These are phyloP conservation scores for Pichia inconspicua DNA, from an alignment of 1,139 yeast genomes.

Conservation along the genomic window DNA sequence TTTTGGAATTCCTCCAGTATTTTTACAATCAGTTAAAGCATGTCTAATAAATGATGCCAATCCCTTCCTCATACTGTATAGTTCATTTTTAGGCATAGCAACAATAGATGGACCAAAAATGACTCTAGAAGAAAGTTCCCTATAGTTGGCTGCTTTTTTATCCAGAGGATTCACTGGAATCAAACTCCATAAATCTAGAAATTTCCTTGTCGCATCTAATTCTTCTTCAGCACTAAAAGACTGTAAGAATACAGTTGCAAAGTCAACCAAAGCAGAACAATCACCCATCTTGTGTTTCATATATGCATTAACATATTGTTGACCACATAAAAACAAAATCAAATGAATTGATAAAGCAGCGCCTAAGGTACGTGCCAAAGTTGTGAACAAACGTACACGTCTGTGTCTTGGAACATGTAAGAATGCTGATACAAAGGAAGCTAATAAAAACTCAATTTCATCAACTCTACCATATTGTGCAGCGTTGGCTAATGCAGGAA, in stretches of 20 bases:
- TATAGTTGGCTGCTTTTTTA: constrained; percentile 32
- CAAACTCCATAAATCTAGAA: constrained; percentile 45
- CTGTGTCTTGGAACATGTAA: constrained; percentile 95
- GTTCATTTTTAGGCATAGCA: constrained; percentile 42
- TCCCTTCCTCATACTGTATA: constrained; percentile 42
- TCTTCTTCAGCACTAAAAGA: constrained; percentile 65
- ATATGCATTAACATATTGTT: constrained; percentile 54
- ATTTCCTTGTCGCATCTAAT: constrained; percentile 49
- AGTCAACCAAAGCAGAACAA: constrained; percentile 59
- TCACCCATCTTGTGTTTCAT: constrained; percentile 56
- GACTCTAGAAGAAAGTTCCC: constrained; percentile 42
- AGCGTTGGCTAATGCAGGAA: constrained; percentile 77
- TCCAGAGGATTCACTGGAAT: constrained; percentile 36
- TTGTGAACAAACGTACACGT: constrained; percentile 74
- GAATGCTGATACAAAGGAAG: constrained; percentile 89
- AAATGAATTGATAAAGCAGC: constrained; percentile 59
- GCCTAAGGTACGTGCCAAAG: constrained; percentile 74
- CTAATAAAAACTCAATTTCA: constrained; percentile 74
- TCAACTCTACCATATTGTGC: constrained; percentile 42
- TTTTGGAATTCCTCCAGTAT: constrained; percentile 35
- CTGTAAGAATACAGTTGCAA: constrained; percentile 59
- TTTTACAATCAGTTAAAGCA: constrained; percentile 39
- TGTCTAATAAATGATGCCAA: constrained; percentile 48
- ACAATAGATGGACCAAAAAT: constrained; percentile 57
- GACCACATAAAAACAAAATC: constrained; percentile 71